Conservation (phyloP, 2,329 filamentous ascomycete species). For the Aspergillus sp. region DNA sequence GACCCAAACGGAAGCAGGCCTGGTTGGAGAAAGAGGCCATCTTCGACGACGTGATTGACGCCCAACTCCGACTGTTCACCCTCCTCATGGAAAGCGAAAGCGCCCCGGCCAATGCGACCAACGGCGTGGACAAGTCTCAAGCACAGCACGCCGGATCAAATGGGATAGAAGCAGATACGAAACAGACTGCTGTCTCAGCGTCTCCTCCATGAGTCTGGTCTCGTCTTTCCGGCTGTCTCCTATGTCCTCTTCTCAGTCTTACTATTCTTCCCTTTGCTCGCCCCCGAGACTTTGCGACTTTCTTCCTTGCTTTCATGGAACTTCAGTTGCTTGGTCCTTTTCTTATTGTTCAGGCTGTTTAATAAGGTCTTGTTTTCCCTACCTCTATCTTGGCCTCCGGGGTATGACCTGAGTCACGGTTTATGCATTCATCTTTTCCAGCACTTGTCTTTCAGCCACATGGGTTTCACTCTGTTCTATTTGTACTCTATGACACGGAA, state of each 20-base stretch:
- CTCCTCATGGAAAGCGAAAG: slow-evolving; percentile 21
- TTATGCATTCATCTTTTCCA: background rate
- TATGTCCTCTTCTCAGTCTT: background rate
- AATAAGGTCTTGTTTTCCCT: background rate
- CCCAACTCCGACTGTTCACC: slow-evolving; percentile 38
- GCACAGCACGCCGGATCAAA: background rate
- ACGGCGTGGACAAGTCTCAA: slow-evolving; percentile 14
- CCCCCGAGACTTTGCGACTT: background rate
- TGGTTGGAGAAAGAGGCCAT: slow-evolving; percentile 45
- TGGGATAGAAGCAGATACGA: background rate
- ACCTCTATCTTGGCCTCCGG: background rate
- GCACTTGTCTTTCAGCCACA: background rate
- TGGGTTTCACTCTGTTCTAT: background rate
- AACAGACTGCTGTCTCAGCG: slow-evolving; percentile 11
- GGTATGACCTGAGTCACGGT: background rate
- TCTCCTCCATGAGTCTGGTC: slow-evolving; percentile 1
- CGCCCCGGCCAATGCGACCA: slow-evolving; percentile 11
- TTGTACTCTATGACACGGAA: background rate
- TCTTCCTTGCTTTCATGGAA: background rate
- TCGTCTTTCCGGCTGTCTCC: background rate
- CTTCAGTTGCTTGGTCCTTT: background rate
- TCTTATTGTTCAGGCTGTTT: background rate
- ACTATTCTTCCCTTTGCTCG: background rate
- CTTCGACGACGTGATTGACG: slow-evolving; percentile 44
- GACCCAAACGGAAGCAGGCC: slow-evolving; percentile 36